Base-by-base conservation (phyloP, 768 basidiomycete genomes). In the Cystobasidium onofrii region DNA sequence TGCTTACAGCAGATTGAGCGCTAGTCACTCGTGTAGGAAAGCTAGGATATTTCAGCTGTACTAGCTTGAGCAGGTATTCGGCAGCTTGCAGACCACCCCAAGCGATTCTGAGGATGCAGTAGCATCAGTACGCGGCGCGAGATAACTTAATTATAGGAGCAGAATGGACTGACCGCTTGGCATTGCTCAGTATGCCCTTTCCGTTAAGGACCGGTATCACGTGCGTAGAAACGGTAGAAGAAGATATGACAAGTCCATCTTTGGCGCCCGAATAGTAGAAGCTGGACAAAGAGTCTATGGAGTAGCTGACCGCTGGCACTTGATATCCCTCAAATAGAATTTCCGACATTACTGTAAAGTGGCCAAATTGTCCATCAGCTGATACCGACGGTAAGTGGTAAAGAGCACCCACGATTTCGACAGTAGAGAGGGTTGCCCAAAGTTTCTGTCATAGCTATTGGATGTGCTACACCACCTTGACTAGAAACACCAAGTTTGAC, bases 261-360 rank as follows among this genome's bases (percentile, higher is more conserved):
- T 86, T 80, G 72, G 87, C 85, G 1, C 81, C 79, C 50, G 76
- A 65, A 76, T 90, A 85, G 79, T 93, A 91, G 80, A 96, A 94
- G 1, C 94, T 92, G 87, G 96, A 91, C 74, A 92, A 82, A 13
- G 89, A 88, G 79, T 99, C 96, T 73, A 96, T 84, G 67, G 90
- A 91, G 82, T 90, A 98, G 2, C 90, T 84, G 60, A 97, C 84
- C 4, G 89, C 87, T 0, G 95, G 94, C 2, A 89, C 91, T 3
- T 85, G 84, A 80, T 98, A 99, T 55, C 88, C 85, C 82, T 99
- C 96, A 79, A 99, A 99, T 82, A 99, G 87, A 34, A 99, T 87
- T 79, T 99, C 96, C 0, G 93, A 93, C 10, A 93, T 95, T 70
- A 96, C 92, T 94, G 78, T 54, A 54, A 27, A 46, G 27, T 4